phyloP scores from a whole-genome alignment of 805 yeast genomes.

The Wickerhamomyces queroliae region DNA sequence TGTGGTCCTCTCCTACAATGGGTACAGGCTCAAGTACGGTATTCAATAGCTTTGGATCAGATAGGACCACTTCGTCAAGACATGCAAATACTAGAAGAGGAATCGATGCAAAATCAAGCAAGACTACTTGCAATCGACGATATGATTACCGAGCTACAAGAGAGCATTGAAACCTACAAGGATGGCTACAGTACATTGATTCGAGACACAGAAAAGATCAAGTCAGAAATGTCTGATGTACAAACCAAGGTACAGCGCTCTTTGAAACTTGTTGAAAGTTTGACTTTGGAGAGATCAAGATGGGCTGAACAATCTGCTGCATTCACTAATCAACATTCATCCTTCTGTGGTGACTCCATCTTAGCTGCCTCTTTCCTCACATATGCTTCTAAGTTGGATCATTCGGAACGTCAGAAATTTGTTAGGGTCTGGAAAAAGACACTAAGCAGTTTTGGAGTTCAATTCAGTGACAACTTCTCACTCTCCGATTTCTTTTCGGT shows the following conservation, averaged over 20 bases:
- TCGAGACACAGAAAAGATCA: conserved; percentile 71
- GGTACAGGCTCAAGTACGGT: conserved; percentile 87
- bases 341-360: conserved; percentile 59
- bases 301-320: conserved; percentile 61
- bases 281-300: conserved; percentile 62
- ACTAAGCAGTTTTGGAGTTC: conserved; percentile 31
- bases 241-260: conserved; percentile 59
- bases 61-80: conserved; percentile 73
- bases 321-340: conserved; percentile 39
- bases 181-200: conserved; percentile 66
- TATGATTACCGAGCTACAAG: conserved; percentile 72
- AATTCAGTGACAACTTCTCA: conserved; percentile 30
- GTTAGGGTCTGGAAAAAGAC: conserved; percentile 29
- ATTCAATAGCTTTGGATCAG: conserved; percentile 60
- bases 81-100: conserved; percentile 51
- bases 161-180: conserved; percentile 63
- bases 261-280: conserved; percentile 49
- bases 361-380: conserved; percentile 55
- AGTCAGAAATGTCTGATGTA: conserved; percentile 61
- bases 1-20: conserved; percentile 89
- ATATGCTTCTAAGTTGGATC: conserved; percentile 57
- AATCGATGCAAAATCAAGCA: conserved; percentile 56
- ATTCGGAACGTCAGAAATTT: conserved; percentile 34
- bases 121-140: conserved; percentile 71
- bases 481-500: conserved; percentile 33